Percentiles rank a stretch among this genome's conserved stretches.
These are phyloP conservation scores for Lepidopterella palustris DNA, from an alignment of 495 filamentous ascomycete species.

Conservation along the genomic window DNA sequence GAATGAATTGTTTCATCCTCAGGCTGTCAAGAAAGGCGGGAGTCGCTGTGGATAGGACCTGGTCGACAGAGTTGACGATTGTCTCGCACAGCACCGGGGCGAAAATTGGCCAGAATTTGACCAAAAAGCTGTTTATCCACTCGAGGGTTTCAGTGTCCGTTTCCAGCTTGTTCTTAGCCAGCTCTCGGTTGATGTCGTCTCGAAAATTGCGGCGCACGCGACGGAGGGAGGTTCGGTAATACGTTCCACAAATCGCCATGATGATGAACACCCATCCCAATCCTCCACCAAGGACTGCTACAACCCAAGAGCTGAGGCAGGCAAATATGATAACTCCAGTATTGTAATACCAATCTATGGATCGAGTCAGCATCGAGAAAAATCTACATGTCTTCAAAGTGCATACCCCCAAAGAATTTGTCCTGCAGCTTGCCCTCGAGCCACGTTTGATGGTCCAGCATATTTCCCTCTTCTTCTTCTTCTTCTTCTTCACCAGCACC, in stretches of 20 bases:
- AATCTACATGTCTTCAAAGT: background rate
- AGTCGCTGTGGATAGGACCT: slow-evolving; percentile 84
- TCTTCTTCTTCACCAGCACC: slow-evolving; percentile 44
- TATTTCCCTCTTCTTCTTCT: slow-evolving; percentile 52
- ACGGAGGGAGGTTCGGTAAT: slow-evolving; percentile 92
- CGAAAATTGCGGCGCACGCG: slow-evolving; percentile 92
- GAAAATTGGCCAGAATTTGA: slow-evolving; percentile 99
- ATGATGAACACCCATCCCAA: slow-evolving; percentile 88
- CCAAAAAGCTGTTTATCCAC: slow-evolving; percentile 98
- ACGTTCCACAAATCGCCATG: slow-evolving; percentile 86
- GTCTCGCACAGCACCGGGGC: slow-evolving; percentile 87
- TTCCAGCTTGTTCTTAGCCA: slow-evolving; percentile 82
- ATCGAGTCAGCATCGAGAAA: slow-evolving; percentile 8
- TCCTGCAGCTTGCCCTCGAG: slow-evolving; percentile 82
- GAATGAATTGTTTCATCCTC: slow-evolving; percentile 80
- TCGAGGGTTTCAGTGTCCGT: slow-evolving; percentile 91
- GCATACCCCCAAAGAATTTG: slow-evolving; percentile 80
- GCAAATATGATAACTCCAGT: slow-evolving; percentile 87
- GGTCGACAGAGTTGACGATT: slow-evolving; percentile 87
- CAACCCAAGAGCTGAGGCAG: slow-evolving; percentile 81
- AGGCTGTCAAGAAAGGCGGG: slow-evolving; percentile 91
- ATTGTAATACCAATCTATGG: slow-evolving; percentile 95
- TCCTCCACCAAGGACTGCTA: slow-evolving; percentile 83
- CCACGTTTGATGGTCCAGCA: slow-evolving; percentile 81
- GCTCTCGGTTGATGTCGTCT: slow-evolving; percentile 88